Evolutionary conservation across 164 flowering plant genomes (phyloP).

Genomic region (Dillenia turbinata): DNA sequence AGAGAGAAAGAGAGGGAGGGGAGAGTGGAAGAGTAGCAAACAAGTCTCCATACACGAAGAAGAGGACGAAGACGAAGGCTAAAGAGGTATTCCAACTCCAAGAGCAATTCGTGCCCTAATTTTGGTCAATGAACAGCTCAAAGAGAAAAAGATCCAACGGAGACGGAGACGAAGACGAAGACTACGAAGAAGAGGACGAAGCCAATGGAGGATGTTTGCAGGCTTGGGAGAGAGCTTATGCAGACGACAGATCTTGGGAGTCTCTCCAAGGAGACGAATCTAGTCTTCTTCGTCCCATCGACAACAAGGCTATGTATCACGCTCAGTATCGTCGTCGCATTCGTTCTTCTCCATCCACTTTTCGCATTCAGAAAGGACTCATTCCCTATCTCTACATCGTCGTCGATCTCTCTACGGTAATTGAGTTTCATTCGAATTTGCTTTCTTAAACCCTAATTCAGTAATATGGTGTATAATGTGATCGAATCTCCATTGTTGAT

Average conservation of each 20-base stretch:
- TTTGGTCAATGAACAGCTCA: too few species aligned
- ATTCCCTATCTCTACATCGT: conserved; percentile 82
- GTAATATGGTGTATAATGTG: too few species aligned
- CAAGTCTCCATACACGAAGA: too few species aligned
- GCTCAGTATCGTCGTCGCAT: conserved; percentile 85
- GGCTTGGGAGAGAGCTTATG: conserved; percentile 84
- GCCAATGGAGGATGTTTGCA: conserved; percentile 33
- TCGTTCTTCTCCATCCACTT: conserved; percentile 35
- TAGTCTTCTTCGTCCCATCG: conserved; percentile 75
- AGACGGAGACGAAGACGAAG: conserved; percentile 43
- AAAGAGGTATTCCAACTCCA: too few species aligned
- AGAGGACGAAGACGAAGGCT: too few species aligned
- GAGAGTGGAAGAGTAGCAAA: too few species aligned
- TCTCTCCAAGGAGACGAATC: conserved; percentile 86
- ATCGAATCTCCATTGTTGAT: too few species aligned
- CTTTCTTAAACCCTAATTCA: too few species aligned
- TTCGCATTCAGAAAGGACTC: conserved; percentile 85
- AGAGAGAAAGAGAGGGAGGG: too few species aligned
- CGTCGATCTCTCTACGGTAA: conserved; percentile 84
- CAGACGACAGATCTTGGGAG: conserved; percentile 95
- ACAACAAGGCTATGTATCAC: conserved; percentile 53
- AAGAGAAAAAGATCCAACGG: conserved; percentile 13
- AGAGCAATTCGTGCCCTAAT: too few species aligned
- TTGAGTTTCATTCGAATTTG: too few species aligned
- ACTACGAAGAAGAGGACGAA: conserved; percentile 58